These are phyloP conservation scores for Crithidia expoeki DNA, from an alignment of 208 protist genomes.

Conservation along the genomic window DNA sequence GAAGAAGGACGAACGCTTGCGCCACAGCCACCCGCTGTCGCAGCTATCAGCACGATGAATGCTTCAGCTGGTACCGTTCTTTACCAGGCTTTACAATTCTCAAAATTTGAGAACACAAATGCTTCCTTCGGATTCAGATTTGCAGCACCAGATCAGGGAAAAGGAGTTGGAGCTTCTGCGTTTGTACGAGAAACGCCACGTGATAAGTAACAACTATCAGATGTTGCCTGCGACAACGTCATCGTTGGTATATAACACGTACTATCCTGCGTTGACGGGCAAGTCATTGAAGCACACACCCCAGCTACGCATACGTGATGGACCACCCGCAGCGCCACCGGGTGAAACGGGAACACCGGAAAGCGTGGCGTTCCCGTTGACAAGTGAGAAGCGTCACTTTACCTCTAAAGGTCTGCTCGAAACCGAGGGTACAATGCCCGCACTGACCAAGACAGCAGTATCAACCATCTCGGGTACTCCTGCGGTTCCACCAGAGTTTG, in stretches of 20 bases:
- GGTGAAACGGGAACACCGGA: slow-evolving; percentile 9
- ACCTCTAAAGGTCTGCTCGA: too few species aligned
- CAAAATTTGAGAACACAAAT: too few species aligned
- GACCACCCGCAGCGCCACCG: not conserved
- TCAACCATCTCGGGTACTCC: not conserved
- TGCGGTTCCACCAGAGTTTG: slow-evolving; percentile 1
- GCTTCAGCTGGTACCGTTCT: too few species aligned
- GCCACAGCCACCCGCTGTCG: too few species aligned
- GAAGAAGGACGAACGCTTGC: too few species aligned
- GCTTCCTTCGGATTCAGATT: not conserved
- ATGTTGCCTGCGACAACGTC: not conserved
- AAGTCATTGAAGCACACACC: not conserved
- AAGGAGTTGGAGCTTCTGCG: slow-evolving; percentile 28
- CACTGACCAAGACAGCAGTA: not conserved
- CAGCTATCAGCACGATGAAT: too few species aligned
- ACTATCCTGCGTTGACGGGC: too few species aligned
- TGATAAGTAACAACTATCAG: not conserved
- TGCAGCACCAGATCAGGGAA: slow-evolving; percentile 30
- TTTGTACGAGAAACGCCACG: slow-evolving; percentile 5
- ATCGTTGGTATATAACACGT: not conserved
- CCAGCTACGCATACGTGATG: not conserved
- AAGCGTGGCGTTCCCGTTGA: slow-evolving; percentile 32
- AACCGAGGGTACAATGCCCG: not conserved
- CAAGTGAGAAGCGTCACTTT: slow-evolving; percentile 11
- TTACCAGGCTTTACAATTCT: too few species aligned